These are phyloP conservation scores for Annulohypoxylon nitens DNA, from an alignment of 495 filamentous ascomycete species.

Conservation along the genomic window DNA sequence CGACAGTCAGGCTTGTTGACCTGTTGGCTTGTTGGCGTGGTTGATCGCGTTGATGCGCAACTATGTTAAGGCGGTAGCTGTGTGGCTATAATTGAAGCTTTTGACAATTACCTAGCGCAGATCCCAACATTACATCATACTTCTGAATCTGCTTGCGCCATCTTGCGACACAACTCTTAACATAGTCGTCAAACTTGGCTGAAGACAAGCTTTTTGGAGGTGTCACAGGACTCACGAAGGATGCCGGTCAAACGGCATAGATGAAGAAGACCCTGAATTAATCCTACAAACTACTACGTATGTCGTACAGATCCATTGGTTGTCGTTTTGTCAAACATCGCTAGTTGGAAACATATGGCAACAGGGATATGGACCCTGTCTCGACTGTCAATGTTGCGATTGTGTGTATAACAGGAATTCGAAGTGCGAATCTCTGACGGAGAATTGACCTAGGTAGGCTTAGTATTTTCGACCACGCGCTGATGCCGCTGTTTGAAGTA, in stretches of 20 bases:
- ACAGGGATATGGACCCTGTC: constrained; percentile 42
- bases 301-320: constrained; percentile 23
- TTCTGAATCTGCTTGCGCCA: constrained; percentile 3
- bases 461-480: constrained; percentile 48
- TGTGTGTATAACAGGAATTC: constrained; percentile 28
- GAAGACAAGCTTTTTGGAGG: constrained; percentile 12
- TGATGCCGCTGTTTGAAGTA: constrained; percentile 32
- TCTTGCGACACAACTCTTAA: constrained; percentile 16
- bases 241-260: constrained; percentile 18
- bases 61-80: background rate
- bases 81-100: constrained; percentile 7
- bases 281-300: constrained; percentile 26
- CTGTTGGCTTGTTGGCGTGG: background rate
- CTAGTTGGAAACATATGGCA: constrained; percentile 24
- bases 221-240: constrained; percentile 9
- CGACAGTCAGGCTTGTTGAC: background rate
- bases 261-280: constrained; percentile 27
- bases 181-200: background rate
- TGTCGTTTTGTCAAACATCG: constrained; percentile 28
- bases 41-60: background rate
- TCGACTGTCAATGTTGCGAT: background rate
- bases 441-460: constrained; percentile 30
- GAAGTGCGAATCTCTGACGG: constrained; percentile 22
- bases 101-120: constrained; percentile 5
- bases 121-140: constrained; percentile 26